Evolutionary conservation across 2,329 filamentous ascomycete genomes (phyloP).

Genomic region (Pseudovirgaria hyperparasitica): DNA sequence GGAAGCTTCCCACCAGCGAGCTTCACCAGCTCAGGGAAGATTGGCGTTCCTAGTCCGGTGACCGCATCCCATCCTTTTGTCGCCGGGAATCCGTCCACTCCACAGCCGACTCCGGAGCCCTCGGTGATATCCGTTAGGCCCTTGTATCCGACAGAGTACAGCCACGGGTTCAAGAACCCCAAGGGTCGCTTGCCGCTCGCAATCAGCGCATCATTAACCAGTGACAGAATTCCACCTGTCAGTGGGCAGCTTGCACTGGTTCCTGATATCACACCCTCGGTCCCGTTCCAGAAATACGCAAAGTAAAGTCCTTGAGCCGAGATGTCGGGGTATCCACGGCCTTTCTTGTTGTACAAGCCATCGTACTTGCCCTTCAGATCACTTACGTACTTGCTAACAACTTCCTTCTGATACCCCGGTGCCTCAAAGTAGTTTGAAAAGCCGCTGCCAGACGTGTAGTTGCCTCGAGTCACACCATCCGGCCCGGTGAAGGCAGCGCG

Average conservation of each 20-base stretch:
- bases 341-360: conserved; percentile 39
- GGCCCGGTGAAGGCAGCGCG: conserved; percentile 12
- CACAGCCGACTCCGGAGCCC: conserved; percentile 26
- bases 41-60: conserved; percentile 15
- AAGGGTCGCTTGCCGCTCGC: conserved; percentile 35
- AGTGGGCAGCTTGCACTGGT: conserved; percentile 45
- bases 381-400: conserved; percentile 33
- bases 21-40: conserved; percentile 17
- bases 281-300: conserved; percentile 29
- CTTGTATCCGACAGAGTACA: conserved; percentile 37
- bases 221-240: conserved; percentile 44
- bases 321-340: conserved; percentile 51
- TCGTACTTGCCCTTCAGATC: conserved; percentile 28
- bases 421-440: conserved; percentile 38
- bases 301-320: conserved; percentile 44
- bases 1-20: conserved; percentile 12
- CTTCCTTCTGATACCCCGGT: conserved; percentile 34
- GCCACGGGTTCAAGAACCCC: conserved; percentile 49
- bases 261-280: conserved; percentile 31
- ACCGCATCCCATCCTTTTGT: conserved; percentile 24
- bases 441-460: conserved; percentile 40
- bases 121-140: conserved; percentile 36
- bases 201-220: conserved; percentile 50
- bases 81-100: conserved; percentile 21
- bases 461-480: conserved; percentile 25